Percentiles rank a stretch among this genome's conserved stretches.
Conservation (phyloP, 441 rosid genomes). For the Adansonia madagascariensis region DNA sequence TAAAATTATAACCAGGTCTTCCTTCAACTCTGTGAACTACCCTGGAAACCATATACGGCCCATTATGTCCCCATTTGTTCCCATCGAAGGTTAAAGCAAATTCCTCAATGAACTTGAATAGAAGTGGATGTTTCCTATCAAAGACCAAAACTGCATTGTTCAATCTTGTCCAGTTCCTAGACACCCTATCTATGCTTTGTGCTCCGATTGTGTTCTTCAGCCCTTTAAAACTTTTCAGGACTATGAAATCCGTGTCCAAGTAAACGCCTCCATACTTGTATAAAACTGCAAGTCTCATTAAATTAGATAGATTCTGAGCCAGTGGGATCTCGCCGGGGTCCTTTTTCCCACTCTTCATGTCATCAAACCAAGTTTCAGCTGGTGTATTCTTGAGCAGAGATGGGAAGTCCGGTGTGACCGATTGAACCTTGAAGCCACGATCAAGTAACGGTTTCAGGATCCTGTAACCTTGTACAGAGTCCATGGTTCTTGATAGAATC, state of each 20-base stretch:
- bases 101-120: conserved; percentile 56
- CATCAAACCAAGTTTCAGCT: conserved; percentile 52
- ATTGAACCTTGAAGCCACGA: conserved; percentile 42
- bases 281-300: conserved; percentile 54
- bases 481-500: conserved; percentile 59
- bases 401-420: conserved; percentile 56
- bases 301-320: conserved; percentile 63
- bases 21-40: conserved; percentile 44
- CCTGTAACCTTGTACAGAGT: conserved; percentile 47
- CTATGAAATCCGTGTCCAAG: conserved; percentile 59
- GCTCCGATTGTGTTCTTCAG: conserved; percentile 64
- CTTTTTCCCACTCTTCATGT: conserved; percentile 48
- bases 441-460: conserved; percentile 51
- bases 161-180: conserved; percentile 59
- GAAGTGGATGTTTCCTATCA: conserved; percentile 56
- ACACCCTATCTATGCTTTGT: conserved; percentile 46
- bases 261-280: conserved; percentile 70
- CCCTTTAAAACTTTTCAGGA: conserved; percentile 45
- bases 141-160: conserved; percentile 66
- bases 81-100: conserved; percentile 64
- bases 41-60: conserved; percentile 65
- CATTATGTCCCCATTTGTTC: conserved; percentile 74
- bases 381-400: conserved; percentile 58
- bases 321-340: conserved; percentile 70
- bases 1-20: conserved; percentile 40